Conservation (phyloP, 2,329 filamentous ascomycete genomes). For the Trichoderma citrinoviride region DNA sequence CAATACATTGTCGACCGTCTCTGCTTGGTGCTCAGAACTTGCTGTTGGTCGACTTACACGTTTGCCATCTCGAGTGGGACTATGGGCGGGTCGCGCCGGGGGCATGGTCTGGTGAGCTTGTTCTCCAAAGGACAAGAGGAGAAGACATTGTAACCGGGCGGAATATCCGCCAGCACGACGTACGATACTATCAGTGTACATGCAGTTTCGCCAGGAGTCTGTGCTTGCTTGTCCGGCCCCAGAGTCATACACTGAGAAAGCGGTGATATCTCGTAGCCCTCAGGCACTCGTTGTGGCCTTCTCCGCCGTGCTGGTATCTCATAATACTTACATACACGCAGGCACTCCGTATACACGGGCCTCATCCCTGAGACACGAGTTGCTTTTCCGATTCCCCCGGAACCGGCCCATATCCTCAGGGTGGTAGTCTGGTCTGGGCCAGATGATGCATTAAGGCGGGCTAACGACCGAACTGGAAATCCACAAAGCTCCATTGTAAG, state of each 20-base stretch:
- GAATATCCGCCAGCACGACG: background rate
- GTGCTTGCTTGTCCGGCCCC: too few species aligned
- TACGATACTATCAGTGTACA: background rate
- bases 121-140: background rate
- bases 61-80: background rate
- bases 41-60: background rate
- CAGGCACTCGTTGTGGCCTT: background rate
- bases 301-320: background rate
- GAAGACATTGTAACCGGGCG: background rate
- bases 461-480: constrained; percentile 5
- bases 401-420: background rate
- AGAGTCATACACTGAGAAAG: background rate
- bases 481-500: background rate
- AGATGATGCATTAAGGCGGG: background rate
- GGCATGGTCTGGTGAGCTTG: constrained; percentile 1
- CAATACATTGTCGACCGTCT: background rate
- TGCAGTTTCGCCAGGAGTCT: too few species aligned
- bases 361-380: background rate
- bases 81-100: constrained; percentile 14
- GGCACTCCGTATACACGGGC: background rate
- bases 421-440: background rate
- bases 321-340: background rate
- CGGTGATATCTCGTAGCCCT: background rate
- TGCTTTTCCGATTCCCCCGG: background rate
- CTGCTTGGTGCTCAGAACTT: background rate